phyloP scores from a whole-genome alignment of 805 yeast genomes.

The Barnettozyma californica region DNA sequence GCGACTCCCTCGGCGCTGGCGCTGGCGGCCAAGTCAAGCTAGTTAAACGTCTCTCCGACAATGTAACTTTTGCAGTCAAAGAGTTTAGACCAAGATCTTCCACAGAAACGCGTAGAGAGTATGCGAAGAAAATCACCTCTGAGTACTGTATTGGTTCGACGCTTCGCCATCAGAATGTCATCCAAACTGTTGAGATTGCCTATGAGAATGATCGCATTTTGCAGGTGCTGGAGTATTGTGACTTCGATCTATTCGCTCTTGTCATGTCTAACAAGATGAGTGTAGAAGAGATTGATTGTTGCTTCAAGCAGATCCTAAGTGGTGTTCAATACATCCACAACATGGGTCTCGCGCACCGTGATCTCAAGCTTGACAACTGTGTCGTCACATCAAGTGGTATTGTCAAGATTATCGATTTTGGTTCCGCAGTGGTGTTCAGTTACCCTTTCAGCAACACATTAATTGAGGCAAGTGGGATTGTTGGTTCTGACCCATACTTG shows the following conservation, averaged over 20 bases:
- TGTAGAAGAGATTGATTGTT: constrained; percentile 73
- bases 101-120: constrained; percentile 75
- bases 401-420: constrained; percentile 87
- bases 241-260: constrained; percentile 86
- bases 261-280: constrained; percentile 92
- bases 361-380: constrained; percentile 88
- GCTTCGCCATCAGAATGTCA: constrained; percentile 81
- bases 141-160: constrained; percentile 94
- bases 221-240: constrained; percentile 94
- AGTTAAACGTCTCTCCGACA: constrained; percentile 61
- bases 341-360: constrained; percentile 88
- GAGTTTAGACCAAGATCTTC: constrained; percentile 78
- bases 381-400: constrained; percentile 79
- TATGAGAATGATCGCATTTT: constrained; percentile 82
- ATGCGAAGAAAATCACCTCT: constrained; percentile 86
- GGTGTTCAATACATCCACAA: constrained; percentile 79
- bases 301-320: constrained; percentile 78
- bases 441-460: constrained; percentile 75
- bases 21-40: constrained; percentile 90
- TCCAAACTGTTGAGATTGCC: constrained; percentile 86
- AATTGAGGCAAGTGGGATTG: constrained; percentile 77
- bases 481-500: constrained; percentile 83
- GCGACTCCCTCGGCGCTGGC: constrained; percentile 88
- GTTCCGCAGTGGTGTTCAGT: constrained; percentile 86
- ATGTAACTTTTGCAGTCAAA: constrained; percentile 81